phyloP scores from a whole-genome alignment of 2,329 filamentous ascomycete species.

The Akanthomyces dipterigenus region DNA sequence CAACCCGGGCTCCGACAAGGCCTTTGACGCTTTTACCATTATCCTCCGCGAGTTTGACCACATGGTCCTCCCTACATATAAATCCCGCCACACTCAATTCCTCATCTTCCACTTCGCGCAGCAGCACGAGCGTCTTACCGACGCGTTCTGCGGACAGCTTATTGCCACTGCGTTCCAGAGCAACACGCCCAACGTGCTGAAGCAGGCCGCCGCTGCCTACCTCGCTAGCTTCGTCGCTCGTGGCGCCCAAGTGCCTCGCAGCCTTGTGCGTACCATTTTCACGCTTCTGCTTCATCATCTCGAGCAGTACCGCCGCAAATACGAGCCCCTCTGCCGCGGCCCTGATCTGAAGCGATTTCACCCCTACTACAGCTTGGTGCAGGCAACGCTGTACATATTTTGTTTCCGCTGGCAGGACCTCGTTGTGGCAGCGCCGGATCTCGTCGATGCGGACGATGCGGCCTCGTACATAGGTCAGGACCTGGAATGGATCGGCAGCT shows the following conservation, averaged over 20 bases:
- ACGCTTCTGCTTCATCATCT: conserved; percentile 71
- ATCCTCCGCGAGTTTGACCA: conserved; percentile 80
- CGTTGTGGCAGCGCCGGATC: conserved; percentile 54
- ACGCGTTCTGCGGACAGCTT: conserved; percentile 75
- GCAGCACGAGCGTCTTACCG: conserved; percentile 67
- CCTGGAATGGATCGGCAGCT: conserved; percentile 67
- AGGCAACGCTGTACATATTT: conserved; percentile 88
- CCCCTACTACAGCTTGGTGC: conserved; percentile 80
- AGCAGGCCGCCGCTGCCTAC: conserved; percentile 84
- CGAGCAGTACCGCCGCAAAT: conserved; percentile 63
- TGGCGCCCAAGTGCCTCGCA: conserved; percentile 70
- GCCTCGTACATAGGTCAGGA: conserved; percentile 60
- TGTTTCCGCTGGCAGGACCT: conserved; percentile 97
- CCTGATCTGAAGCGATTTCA: conserved; percentile 80
- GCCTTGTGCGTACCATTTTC: conserved; percentile 77
- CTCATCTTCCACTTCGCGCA: conserved; percentile 94
- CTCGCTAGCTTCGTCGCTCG: conserved; percentile 91
- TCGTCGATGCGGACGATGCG: conserved; percentile 55
- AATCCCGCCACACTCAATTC: conserved; percentile 90
- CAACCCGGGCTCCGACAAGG: conserved; percentile 59
- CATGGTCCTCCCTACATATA: conserved; percentile 84
- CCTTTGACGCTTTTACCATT: conserved; percentile 67
- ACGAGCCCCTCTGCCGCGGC: conserved; percentile 69
- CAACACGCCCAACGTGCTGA: conserved; percentile 64
- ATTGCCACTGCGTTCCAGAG: conserved; percentile 42